Base-by-base conservation (phyloP, 352 stramenopile genomes). In the Pythium sp. region DNA sequence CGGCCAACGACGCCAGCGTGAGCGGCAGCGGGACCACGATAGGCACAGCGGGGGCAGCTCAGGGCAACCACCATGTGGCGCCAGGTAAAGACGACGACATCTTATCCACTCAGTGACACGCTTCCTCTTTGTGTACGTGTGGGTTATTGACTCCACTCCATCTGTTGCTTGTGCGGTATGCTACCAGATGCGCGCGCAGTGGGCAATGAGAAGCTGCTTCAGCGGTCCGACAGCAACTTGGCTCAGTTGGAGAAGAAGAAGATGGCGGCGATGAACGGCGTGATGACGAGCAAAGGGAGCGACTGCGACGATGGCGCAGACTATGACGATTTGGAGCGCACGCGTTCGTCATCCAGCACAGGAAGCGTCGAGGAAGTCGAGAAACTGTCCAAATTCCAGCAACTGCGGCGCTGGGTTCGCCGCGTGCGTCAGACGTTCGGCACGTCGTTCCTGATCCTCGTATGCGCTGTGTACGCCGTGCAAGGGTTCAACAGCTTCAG, bases 401-500 rank as follows among this genome's bases (percentile, higher is more conserved):
- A 90, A 68, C 69, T 91, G 8, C 58, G 59, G 24, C 73, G 76
- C 15, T 94, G 86, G 86, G 26, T 81, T 47, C 71, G 61, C 11
- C 73, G 83, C 14, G 69, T 94, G 54, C 70, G 74, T 0, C 55
- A 84, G 65, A 94, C 86, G 4, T 94, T 94, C 59, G 84, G 86
- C 26, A 81, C 77, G 55, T 75, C 82, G 4, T 94, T 94, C 70
- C 69, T 94, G 36, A 58, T 88, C 63, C 73, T 94, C 9, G 81
- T 94, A 51, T 75, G 78, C 54, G 88, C 80, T 0, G 95, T 98
- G 56, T 98, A 98, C 71, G 95, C 97, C 55, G 91, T 98, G 0
- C 93, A 99, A 71, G 97, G 97, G 24, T 97, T 98, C 41, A 84
- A 96, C 30, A 97, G 93, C 67, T 92, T 99, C 43, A 96, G 93